Conservation (phyloP, 306 rosid genomes). For the Arachis hypogaea region DNA sequence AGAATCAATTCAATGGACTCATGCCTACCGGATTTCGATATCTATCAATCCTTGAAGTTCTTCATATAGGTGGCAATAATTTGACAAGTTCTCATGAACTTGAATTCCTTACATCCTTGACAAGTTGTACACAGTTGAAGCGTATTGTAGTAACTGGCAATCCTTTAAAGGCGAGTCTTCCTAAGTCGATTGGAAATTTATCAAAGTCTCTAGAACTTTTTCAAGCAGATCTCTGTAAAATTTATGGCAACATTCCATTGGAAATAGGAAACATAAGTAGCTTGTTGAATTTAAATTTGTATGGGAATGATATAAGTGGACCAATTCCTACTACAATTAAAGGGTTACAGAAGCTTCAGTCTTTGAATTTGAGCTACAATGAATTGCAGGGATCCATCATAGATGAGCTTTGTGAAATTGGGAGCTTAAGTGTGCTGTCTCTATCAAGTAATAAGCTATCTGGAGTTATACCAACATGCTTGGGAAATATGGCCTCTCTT, state of each 20-base stretch:
- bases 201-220: not conserved
- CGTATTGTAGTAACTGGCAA: not conserved
- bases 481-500: conserved; percentile 38
- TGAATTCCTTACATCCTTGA: conserved; percentile 17
- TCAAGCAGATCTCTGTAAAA: not conserved
- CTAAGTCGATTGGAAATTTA: conserved; percentile 38
- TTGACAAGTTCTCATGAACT: conserved; percentile 13
- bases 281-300: not conserved
- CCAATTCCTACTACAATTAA: conserved; percentile 32
- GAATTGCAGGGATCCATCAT: conserved; percentile 36
- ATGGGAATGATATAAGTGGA: conserved; percentile 35
- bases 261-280: conserved; percentile 41
- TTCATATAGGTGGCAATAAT: not conserved
- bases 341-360: conserved; percentile 32
- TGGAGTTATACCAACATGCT: conserved; percentile 44
- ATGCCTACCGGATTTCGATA: conserved; percentile 23
- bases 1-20: conserved; percentile 6
- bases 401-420: conserved; percentile 38
- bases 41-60: not conserved
- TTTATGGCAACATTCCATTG: conserved; percentile 21
- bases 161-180: not conserved
- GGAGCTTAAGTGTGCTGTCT: not conserved
- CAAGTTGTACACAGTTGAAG: conserved; percentile 10
- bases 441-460: conserved; percentile 30
- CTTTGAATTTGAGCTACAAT: conserved; percentile 12